phyloP scores from a whole-genome alignment of 257 asterid species.

The Fraxinus pennsylvanica region DNA sequence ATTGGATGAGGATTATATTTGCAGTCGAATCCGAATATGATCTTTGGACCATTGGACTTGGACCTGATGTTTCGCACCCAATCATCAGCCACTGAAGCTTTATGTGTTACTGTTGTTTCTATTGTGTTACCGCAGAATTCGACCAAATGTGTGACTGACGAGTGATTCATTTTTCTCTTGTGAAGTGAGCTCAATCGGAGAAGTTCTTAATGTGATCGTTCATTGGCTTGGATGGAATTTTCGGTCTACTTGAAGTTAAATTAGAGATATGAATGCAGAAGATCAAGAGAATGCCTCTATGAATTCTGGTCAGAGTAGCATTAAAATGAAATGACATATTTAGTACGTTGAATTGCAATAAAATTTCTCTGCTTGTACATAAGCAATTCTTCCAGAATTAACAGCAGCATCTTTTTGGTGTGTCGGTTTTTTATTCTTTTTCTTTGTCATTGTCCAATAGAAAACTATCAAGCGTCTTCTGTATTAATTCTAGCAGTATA shows the following conservation, averaged over 20 bases:
- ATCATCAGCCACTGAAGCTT: conserved; percentile 32
- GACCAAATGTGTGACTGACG: conserved; percentile 14
- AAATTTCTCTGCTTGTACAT: too few relatives aligned
- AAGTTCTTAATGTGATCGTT: neutral
- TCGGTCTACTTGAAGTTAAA: neutral
- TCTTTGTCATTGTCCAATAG: too few relatives aligned
- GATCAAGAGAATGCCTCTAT: neutral
- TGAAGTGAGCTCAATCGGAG: neutral
- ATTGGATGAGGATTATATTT: conserved; percentile 38
- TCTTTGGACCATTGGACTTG: neutral
- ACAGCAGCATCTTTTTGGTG: too few relatives aligned
- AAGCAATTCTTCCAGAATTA: too few relatives aligned
- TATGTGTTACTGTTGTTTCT: conserved; percentile 35
- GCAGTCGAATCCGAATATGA: conserved; percentile 34
- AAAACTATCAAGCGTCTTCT: too few relatives aligned
- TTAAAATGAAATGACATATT: neutral
- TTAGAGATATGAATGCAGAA: neutral
- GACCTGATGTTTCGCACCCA: conserved; percentile 29
- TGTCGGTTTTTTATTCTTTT: too few relatives aligned
- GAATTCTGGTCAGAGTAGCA: neutral
- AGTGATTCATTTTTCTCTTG: neutral
- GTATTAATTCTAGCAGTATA: too few relatives aligned
- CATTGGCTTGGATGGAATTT: neutral
- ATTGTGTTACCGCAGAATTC: conserved; percentile 29
- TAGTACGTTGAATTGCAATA: neutral